A percentile compares a stretch with the other conserved stretches of the same genome.
These are phyloP conservation scores for Chaetomium globosum DNA, from an alignment of 2,329 filamentous ascomycete species.

Conservation along the genomic window DNA sequence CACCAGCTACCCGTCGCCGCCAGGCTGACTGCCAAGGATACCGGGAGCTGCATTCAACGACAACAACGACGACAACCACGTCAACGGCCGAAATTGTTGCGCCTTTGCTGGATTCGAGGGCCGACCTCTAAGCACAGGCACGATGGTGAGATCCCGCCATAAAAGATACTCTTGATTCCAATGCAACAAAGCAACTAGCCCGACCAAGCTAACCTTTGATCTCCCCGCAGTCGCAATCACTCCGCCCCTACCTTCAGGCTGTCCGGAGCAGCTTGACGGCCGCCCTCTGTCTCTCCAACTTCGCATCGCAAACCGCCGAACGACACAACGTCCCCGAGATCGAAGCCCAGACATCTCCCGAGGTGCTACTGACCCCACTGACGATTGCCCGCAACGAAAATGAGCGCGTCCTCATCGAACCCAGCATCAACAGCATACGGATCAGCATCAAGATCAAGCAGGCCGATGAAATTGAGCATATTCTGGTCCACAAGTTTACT, in stretches of 20 bases:
- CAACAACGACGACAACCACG: constrained; percentile 20
- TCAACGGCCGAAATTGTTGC: constrained; percentile 17
- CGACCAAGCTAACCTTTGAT: constrained; percentile 15
- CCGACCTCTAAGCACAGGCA: constrained; percentile 5
- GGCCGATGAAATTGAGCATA: constrained; percentile 97
- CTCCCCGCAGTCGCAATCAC: constrained; percentile 77
- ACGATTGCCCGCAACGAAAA: constrained; percentile 94
- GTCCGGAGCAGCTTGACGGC: constrained; percentile 93
- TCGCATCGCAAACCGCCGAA: constrained; percentile 94
- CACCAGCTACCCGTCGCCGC: background rate
- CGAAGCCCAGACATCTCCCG: constrained; percentile 88
- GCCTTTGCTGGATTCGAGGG: constrained; percentile 15
- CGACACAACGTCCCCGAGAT: constrained; percentile 98
- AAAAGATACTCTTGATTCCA: background rate
- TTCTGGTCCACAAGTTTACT: constrained; percentile 97
- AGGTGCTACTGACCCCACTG: constrained; percentile 88
- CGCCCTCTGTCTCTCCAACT: constrained; percentile 92
- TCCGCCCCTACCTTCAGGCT: constrained; percentile 94
- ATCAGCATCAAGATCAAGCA: constrained; percentile 99
- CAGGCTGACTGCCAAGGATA: constrained; percentile 29
- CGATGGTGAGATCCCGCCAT: constrained; percentile 23
- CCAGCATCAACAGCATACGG: constrained; percentile 93
- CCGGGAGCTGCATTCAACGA: constrained; percentile 15
- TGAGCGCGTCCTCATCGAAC: constrained; percentile 93
- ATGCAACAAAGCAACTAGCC: background rate